These are phyloP conservation scores for Suillus americanus DNA, from an alignment of 768 basidiomycete genomes.

Conservation along the genomic window DNA sequence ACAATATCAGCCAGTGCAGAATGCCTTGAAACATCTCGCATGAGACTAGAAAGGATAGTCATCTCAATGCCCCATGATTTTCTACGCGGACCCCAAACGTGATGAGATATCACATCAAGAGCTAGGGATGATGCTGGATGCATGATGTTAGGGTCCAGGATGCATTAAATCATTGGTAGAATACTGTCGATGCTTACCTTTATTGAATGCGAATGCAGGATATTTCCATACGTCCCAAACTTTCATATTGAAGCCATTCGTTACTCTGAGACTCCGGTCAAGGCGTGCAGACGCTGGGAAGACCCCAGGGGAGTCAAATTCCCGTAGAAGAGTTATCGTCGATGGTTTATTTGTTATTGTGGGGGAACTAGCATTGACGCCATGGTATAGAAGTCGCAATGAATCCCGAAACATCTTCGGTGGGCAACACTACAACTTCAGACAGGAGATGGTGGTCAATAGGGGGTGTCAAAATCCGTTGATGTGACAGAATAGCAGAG, in stretches of 20 bases:
- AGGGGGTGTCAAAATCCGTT: neutral
- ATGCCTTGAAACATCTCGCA: constrained; percentile 81
- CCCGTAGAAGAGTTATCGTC: constrained; percentile 27
- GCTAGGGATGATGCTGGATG: constrained; percentile 39
- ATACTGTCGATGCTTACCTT: constrained; percentile 44
- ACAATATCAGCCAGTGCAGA: constrained; percentile 84
- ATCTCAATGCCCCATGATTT: constrained; percentile 95
- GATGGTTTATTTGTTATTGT: constrained; percentile 15
- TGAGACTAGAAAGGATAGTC: constrained; percentile 83
- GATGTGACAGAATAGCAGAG: neutral
- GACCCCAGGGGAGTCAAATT: constrained; percentile 69
- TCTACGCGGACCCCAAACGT: constrained; percentile 83
- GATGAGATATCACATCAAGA: constrained; percentile 72
- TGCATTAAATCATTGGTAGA: neutral
- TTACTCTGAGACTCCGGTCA: constrained; percentile 62
- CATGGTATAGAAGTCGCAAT: constrained; percentile 17
- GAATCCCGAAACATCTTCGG: constrained; percentile 27
- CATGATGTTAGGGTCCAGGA: neutral
- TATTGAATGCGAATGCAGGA: constrained; percentile 60
- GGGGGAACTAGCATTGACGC: constrained; percentile 15
- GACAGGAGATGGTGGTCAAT: neutral
- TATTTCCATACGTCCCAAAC: constrained; percentile 76
- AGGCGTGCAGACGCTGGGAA: constrained; percentile 75
- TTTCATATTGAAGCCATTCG: constrained; percentile 52
- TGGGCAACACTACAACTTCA: neutral